Conservation (phyloP, 441 rosid genomes). For the Populus hybrid region DNA sequence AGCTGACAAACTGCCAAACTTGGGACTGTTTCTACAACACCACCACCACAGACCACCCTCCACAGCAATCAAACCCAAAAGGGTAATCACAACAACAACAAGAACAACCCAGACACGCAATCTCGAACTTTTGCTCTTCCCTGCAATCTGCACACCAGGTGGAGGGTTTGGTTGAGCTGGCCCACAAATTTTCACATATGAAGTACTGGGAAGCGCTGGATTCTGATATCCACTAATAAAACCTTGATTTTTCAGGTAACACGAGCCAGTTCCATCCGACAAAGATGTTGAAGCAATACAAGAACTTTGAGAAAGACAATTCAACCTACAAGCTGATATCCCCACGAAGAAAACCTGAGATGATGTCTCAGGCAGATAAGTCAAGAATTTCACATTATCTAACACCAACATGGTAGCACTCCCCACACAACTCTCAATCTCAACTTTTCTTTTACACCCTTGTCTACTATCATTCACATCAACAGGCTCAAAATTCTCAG, state of each 20-base stretch:
- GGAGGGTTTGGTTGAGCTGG: conserved; percentile 46
- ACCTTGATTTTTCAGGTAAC: conserved; percentile 54
- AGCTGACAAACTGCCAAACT: conserved; percentile 45
- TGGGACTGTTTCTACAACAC: conserved; percentile 47
- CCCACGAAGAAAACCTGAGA: conserved; percentile 47
- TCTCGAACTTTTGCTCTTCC: conserved; percentile 25
- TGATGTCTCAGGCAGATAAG: conserved; percentile 37
- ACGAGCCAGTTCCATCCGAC: conserved; percentile 70
- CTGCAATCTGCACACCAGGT: background rate
- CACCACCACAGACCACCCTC: conserved; percentile 63
- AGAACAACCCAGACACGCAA: conserved; percentile 43
- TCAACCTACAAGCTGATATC: conserved; percentile 50
- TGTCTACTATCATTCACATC: conserved; percentile 51
- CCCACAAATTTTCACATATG: conserved; percentile 64
- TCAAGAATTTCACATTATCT: conserved; percentile 42
- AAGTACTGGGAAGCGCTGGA: conserved; percentile 56
- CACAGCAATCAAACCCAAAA: conserved; percentile 38
- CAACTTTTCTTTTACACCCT: conserved; percentile 65
- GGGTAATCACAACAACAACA: conserved; percentile 38
- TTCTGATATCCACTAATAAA: conserved; percentile 63
- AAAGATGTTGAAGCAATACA: conserved; percentile 65
- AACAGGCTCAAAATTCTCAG: conserved; percentile 55
- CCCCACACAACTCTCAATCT: conserved; percentile 52
- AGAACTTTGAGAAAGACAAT: conserved; percentile 46
- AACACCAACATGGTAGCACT: conserved; percentile 50